Base-by-base conservation (phyloP, 1,284 basidiomycete genomes). In the Ustilago tritici region DNA sequence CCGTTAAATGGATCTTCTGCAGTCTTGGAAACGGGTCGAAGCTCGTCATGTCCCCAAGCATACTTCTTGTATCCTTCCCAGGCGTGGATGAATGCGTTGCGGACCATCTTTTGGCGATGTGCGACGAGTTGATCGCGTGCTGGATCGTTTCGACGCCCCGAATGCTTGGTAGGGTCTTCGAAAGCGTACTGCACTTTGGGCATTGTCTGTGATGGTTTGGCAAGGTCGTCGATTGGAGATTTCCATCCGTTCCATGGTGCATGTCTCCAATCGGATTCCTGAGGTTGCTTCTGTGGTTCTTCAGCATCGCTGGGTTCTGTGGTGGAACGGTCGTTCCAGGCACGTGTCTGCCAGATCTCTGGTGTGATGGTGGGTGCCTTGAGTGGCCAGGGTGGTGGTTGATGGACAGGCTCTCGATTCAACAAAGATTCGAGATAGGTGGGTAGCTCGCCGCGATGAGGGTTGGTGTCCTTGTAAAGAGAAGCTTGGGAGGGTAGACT, bases 1-100 rank as follows among this genome's bases (percentile, higher is more conserved):
- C 93, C 83, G 53, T 85, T 85, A 70, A 85, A 85, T 32, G 78
- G 74, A 65, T 85, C 84, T 31, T 80, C 59, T 15, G 80, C 69
- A 50, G 54, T 46, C 41, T 67, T 67, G 8, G 70, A 70, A 11
- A 90, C 80, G 2, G 91, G 88, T 15, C 84, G 80, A 19, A 92
- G 82, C 83, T 92, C 91, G 80, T 92, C 91, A 54, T 88, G 87
- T 1, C 90, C 90, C 75, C 88, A 90, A 2, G 91, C 90, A 69
- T 88, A 78, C 40, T 84, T 80, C 69, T 88, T 88, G 80, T 92
- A 91, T 4, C 88, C 89, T 28, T 87, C 86, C 85, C 89, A 91
- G 0, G 90, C 89, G 74, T 89, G 89, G 35, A 88, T 65, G 80
- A 91, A 92, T 4, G 90, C 90, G n/a, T 88, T 87, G 76, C 88